Evolutionary conservation across 805 yeast species (phyloP), one percentile per base, ranked within the genome.

Genomic region (Candida parachauliodes): DNA sequence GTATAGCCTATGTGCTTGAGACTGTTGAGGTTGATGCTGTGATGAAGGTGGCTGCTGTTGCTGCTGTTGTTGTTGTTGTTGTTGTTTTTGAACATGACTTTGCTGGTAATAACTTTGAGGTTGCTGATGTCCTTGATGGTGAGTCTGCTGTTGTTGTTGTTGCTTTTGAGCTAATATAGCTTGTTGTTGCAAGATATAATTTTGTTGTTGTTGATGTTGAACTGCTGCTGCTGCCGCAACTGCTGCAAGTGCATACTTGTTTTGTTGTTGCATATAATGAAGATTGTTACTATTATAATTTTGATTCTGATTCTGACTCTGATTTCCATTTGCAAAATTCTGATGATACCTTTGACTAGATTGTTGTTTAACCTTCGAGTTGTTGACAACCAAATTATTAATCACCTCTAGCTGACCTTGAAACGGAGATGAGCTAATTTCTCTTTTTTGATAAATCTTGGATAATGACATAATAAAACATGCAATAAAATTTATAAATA

Each of bases 191-290:
- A 39, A 45, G 21, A 45, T 37, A 37, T 45, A 45, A 24, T 41
- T 41, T 28, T 50, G 55, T 19, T 46, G 50, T 18, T 47, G 52
- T 29, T 52, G 62, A 28, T 57, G 60, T 29, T 52, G 59, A 15
- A 52, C 59, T 11, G 59, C 60, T 11, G 63, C 63, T n/a, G 63
- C 55, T 2, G 58, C 61, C 3, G 60, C 59, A 4, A 53, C 56
- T 5, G 63, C 55, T 12, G 61, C 56, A 33, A 50, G 44, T 1
- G 59, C 50, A 36, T 54, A 55, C 40, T 55, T 53, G 37, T 50
- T 48, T 28, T 49, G 55, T 36, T 47, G 54, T 27, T 35, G 40
- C 9, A 11, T 15, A 30, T 35, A 37, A 15, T 43, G 46, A 28
- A 32, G 32, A 18, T 29, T 37, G 26, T 26, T 30, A 26, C 29